A percentile compares a stretch with the other conserved stretches of the same genome.
These are phyloP conservation scores for Monosporozyma yasuniensis DNA, from an alignment of 805 yeast species.

Conservation along the genomic window DNA sequence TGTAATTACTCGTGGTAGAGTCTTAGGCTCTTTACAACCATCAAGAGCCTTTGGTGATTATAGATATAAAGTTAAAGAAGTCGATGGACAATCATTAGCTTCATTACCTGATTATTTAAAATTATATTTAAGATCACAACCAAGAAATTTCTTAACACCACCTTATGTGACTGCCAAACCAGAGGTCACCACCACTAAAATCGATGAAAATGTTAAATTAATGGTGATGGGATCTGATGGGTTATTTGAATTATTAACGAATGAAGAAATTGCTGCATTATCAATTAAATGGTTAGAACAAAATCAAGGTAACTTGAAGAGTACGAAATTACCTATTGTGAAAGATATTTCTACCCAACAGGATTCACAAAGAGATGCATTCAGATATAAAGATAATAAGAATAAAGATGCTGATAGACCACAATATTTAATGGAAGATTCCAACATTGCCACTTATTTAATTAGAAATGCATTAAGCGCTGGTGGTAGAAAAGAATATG, in stretches of 20 bases:
- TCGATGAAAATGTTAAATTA: slow-evolving; percentile 66
- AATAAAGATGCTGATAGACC: slow-evolving; percentile 13
- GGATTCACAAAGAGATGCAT: slow-evolving; percentile 59
- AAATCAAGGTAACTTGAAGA: slow-evolving; percentile 26
- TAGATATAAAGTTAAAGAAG: slow-evolving; percentile 70
- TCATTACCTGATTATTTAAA: slow-evolving; percentile 70
- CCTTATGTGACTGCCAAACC: slow-evolving; percentile 98
- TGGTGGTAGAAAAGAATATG: slow-evolving; percentile 78
- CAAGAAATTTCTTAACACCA: slow-evolving; percentile 70
- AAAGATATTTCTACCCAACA: slow-evolving; percentile 51
- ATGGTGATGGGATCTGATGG: slow-evolving; percentile 93
- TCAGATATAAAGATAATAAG: slow-evolving; percentile 40
- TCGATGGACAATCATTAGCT: slow-evolving; percentile 33
- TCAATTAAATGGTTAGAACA: slow-evolving; percentile 91
- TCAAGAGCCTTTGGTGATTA: slow-evolving; percentile 97
- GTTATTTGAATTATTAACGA: slow-evolving; percentile 78
- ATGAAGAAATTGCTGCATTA: slow-evolving; percentile 85
- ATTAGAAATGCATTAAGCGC: slow-evolving; percentile 90
- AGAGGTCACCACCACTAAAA: slow-evolving; percentile 71
- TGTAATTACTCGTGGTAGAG: slow-evolving; percentile 78
- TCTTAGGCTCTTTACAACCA: slow-evolving; percentile 89
- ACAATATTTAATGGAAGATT: slow-evolving; percentile 63
- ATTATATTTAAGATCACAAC: slow-evolving; percentile 73
- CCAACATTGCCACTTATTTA: slow-evolving; percentile 84
- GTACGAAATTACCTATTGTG: slow-evolving; percentile 50